These are phyloP conservation scores for Talaromyces stipitatus DNA, from an alignment of 495 filamentous ascomycete species.

Conservation along the genomic window DNA sequence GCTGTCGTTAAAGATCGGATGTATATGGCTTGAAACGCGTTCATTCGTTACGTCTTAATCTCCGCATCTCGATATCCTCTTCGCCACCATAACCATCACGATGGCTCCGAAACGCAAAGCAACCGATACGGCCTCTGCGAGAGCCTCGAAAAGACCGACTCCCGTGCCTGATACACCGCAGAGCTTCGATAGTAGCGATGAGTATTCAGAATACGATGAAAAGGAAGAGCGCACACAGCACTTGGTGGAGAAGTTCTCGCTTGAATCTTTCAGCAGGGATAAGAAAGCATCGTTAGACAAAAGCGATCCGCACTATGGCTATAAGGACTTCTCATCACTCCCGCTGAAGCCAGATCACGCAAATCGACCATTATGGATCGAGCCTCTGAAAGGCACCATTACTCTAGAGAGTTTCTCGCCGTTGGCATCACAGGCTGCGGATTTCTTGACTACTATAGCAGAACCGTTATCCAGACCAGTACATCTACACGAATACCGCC, in stretches of 20 bases:
- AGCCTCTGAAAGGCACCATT: conserved; percentile 73
- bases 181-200: conserved; percentile 62
- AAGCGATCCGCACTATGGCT: conserved; percentile 49
- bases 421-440: conserved; percentile 74
- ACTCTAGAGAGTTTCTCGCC: conserved; percentile 95
- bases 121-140: conserved; percentile 48
- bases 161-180: conserved; percentile 60
- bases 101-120: conserved; percentile 83
- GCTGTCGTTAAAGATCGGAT: not conserved
- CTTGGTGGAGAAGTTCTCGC: conserved; percentile 61
- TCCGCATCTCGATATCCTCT: not conserved
- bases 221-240: conserved; percentile 35
- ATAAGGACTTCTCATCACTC: conserved; percentile 75
- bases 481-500: conserved; percentile 85
- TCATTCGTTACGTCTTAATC: not conserved
- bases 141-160: conserved; percentile 57
- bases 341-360: conserved; percentile 80
- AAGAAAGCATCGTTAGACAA: conserved; percentile 25
- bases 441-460: conserved; percentile 92
- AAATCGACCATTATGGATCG: conserved; percentile 86
- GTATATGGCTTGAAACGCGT: not conserved
- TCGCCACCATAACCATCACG: conserved; percentile 6
- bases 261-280: conserved; percentile 40
- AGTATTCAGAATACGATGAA: conserved; percentile 57
- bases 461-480: conserved; percentile 84